A percentile compares a stretch with the other conserved stretches of the same genome.
Conservation (phyloP, 768 basidiomycete species). For the Suillus placidus region DNA sequence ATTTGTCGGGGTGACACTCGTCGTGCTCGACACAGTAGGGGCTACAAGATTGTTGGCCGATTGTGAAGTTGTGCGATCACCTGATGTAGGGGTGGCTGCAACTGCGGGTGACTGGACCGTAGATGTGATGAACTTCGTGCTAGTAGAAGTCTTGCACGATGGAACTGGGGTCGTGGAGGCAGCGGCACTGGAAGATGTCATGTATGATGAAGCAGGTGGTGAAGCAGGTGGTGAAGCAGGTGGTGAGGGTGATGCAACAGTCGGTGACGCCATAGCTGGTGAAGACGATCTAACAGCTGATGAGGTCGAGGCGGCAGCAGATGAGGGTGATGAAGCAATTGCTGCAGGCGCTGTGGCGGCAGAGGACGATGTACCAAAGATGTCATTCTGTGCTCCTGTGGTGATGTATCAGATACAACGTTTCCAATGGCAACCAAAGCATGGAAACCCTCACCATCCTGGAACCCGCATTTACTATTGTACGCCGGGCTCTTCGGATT, state of each 20-base stretch:
- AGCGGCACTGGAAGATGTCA: background rate
- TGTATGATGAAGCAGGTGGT: background rate
- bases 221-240: background rate
- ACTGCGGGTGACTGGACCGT: background rate
- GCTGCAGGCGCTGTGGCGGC: background rate
- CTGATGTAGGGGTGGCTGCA: too few species aligned
- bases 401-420: background rate
- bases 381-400: constrained; percentile 16
- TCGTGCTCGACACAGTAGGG: background rate
- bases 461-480: constrained; percentile 51
- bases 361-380: constrained; percentile 14
- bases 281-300: background rate
- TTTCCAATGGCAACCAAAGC: background rate
- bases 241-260: background rate
- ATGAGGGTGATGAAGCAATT: background rate
- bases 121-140: background rate
- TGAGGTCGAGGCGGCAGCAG: background rate
- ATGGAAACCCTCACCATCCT: constrained; percentile 40
- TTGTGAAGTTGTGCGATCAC: background rate
- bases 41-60: constrained; percentile 1
- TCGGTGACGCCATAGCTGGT: background rate
- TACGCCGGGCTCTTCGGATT: constrained; percentile 49
- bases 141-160: background rate
- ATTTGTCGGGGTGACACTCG: background rate
- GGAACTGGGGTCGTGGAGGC: background rate